phyloP scores from a whole-genome alignment of 805 yeast species.

The Saccharomycopsis amapae region DNA sequence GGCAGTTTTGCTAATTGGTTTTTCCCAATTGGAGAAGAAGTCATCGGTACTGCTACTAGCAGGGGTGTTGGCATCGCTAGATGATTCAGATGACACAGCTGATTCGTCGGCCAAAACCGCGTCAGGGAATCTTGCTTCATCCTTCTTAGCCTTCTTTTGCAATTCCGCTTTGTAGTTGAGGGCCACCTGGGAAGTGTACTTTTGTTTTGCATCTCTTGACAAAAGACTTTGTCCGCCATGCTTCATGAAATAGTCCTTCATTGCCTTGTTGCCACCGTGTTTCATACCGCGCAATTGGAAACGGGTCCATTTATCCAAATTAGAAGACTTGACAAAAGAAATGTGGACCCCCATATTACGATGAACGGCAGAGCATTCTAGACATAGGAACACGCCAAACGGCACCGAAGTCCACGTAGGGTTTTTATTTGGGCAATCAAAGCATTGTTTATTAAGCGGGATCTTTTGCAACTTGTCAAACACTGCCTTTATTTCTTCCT shows the following conservation, averaged over 20 bases:
- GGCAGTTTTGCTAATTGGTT: conserved; percentile 43
- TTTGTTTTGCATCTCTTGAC: conserved; percentile 56
- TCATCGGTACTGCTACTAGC: conserved; percentile 54
- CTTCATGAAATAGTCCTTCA: conserved; percentile 74
- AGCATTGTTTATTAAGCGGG: conserved; percentile 77
- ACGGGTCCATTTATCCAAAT: conserved; percentile 90
- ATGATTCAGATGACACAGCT: conserved; percentile 26
- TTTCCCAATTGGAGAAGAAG: conserved; percentile 88
- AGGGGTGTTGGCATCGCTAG: conserved; percentile 25
- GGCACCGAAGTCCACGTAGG: conserved; percentile 99
- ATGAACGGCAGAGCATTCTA: conserved; percentile 93
- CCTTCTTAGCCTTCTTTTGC: conserved; percentile 58
- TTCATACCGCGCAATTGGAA: conserved; percentile 86
- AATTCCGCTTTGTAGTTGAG: conserved; percentile 72
- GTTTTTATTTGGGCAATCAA: conserved; percentile 88
- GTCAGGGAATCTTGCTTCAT: conserved; percentile 66
- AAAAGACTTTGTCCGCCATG: conserved; percentile 78
- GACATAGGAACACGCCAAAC: conserved; percentile 85
- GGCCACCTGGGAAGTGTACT: conserved; percentile 81
- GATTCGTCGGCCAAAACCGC: conserved; percentile 57
- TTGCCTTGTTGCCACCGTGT: conserved; percentile 85
- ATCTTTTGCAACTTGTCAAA: conserved; percentile 55
- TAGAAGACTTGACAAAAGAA: conserved; percentile 87
- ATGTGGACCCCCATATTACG: conserved; percentile 94
- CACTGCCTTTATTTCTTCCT: conserved; percentile 61